Evolutionary conservation across 2,329 filamentous ascomycete genomes (phyloP), one percentile per base, ranked within the genome.

Genomic region (Cucurbitaria berberidis): DNA sequence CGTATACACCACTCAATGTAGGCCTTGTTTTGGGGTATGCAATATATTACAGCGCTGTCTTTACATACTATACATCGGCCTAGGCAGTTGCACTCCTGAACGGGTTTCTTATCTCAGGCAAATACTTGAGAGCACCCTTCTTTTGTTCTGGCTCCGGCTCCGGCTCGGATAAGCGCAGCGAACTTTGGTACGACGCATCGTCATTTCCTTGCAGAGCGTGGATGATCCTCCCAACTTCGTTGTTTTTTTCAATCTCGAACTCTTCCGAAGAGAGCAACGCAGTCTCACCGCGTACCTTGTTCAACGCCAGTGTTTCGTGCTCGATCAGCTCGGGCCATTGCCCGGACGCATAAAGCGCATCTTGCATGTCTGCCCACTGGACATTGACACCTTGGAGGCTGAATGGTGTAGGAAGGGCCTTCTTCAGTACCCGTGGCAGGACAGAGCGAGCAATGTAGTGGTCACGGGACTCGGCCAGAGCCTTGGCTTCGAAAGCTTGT

Each of bases 321-420:
- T 54, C 52, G 10, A 71, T 66, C 7, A 43, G 36, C 1, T 56
- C 60, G 15, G 66, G 64, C 67, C 67, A 68, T 6, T 58, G 35
- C 0, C 51, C 58, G 1, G 51, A 46, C 0, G 67, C 66, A 52
- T 68, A 70, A 18, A 71, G 51, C 11, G 67, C 69, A 46, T 76
- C 73, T 19, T 60, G 50, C 11, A 73, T 46, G 39, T 76, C 67
- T 5, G 66, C 64, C 74, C 74, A 76, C 21, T 61, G 53, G 21
- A 76, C 61, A 13, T 47, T 53, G 2, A 76, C 60, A 26, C 59
- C 64, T 3, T 68, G 50, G 5, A 69, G 59, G 10, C 62, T 60
- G 45, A 68, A 73, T 11, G 65, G 64, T 13, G 45, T 57, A 24
- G 63, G 61, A 11, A 51, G 55, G 2, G 52, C 16, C 21, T 60